A percentile compares a stretch with the other conserved stretches of the same genome.
These are phyloP conservation scores for Gymnopus androsaceus DNA, from an alignment of 1,284 basidiomycete genomes.

Conservation along the genomic window DNA sequence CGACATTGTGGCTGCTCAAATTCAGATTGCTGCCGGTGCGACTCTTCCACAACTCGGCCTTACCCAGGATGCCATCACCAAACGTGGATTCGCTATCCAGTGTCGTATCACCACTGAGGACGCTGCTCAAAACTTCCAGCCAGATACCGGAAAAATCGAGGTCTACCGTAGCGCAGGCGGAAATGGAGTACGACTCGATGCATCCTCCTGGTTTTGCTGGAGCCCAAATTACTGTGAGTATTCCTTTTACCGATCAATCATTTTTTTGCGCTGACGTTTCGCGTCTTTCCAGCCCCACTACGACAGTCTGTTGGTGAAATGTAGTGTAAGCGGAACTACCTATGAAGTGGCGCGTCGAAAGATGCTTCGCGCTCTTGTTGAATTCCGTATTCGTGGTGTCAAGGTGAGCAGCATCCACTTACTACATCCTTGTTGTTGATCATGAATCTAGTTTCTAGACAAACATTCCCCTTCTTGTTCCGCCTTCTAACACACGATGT, in stretches of 20 bases:
- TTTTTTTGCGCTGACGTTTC: background rate
- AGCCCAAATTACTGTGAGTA: slow-evolving; percentile 93
- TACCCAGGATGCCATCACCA: slow-evolving; percentile 95
- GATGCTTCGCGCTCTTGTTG: slow-evolving; percentile 98
- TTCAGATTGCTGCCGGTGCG: slow-evolving; percentile 97
- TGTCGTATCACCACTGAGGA: slow-evolving; percentile 99
- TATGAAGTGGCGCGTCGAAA: slow-evolving; percentile 98
- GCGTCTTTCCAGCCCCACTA: slow-evolving; percentile 80
- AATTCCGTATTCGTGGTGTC: slow-evolving; percentile 99
- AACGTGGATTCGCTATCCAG: slow-evolving; percentile 97
- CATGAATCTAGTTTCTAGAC: slow-evolving; percentile 53
- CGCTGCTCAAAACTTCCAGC: slow-evolving; percentile 88
- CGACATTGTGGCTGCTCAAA: slow-evolving; percentile 97
- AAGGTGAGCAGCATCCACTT: slow-evolving; percentile 58
- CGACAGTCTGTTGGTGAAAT: slow-evolving; percentile 97
- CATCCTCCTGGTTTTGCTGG: slow-evolving; percentile 98
- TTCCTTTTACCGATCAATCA: background rate
- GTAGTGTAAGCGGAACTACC: slow-evolving; percentile 93
- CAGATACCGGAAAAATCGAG: slow-evolving; percentile 99
- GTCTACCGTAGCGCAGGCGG: slow-evolving; percentile 99
- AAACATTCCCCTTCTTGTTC: slow-evolving; percentile 99
- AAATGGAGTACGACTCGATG: slow-evolving; percentile 97
- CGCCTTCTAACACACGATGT: slow-evolving; percentile 96
- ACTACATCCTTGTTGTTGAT: background rate
- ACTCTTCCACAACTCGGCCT: slow-evolving; percentile 94